These are phyloP conservation scores for Crotalaria pallida DNA, from an alignment of 306 rosid species.

Conservation along the genomic window DNA sequence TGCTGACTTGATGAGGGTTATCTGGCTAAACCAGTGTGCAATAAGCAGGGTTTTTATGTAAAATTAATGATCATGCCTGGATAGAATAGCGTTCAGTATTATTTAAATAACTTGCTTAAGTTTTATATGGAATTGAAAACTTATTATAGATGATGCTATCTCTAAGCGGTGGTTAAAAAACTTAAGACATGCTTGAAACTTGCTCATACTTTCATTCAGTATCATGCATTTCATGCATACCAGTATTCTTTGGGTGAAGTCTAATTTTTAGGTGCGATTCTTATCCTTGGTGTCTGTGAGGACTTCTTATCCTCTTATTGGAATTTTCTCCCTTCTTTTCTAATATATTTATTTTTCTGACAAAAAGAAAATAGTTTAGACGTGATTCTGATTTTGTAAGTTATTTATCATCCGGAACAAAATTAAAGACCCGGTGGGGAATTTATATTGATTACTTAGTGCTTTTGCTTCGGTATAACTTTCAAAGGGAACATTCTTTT, in stretches of 20 bases:
- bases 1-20: neutral
- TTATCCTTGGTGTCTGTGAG: too few species aligned
- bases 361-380: too few species aligned
- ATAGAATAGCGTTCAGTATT: neutral
- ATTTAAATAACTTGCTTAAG: neutral
- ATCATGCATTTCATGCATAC: neutral
- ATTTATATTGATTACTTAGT: neutral
- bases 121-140: neutral
- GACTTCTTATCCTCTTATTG: too few species aligned
- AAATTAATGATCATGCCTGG: neutral
- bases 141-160: neutral
- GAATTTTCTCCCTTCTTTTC: too few species aligned
- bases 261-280: neutral
- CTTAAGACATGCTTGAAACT: neutral
- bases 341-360: too few species aligned
- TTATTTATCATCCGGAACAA: neutral
- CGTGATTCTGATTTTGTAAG: too few species aligned
- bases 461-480: neutral
- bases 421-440: neutral
- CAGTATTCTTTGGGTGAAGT: neutral
- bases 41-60: neutral
- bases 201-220: neutral
- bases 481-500: neutral
- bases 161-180: slow-evolving; percentile 5
- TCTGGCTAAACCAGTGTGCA: neutral